phyloP scores from a whole-genome alignment of 2,329 filamentous ascomycete species.

The Chaetomiaceae sp. region DNA sequence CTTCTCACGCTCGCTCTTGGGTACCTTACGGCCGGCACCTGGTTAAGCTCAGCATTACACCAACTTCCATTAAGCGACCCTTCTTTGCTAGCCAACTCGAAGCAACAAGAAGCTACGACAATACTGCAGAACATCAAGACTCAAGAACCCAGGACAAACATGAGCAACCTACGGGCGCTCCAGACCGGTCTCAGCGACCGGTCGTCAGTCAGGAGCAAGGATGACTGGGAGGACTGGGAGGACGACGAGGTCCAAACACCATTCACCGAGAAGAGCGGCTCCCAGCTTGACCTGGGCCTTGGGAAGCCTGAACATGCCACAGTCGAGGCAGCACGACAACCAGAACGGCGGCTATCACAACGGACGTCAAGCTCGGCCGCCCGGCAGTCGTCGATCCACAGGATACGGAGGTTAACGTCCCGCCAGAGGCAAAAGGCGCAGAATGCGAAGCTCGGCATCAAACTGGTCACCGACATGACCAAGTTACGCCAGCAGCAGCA shows the following conservation, averaged over 20 bases:
- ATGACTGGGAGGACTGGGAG: conserved; percentile 54
- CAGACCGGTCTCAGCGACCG: conserved; percentile 21
- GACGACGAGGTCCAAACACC: conserved; percentile 43
- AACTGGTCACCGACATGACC: conserved; percentile 65
- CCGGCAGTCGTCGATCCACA: conserved; percentile 39
- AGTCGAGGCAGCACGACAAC: not conserved
- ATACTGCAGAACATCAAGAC: conserved; percentile 1
- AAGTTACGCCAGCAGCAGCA: conserved; percentile 43
- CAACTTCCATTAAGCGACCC: not conserved
- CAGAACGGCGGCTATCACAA: conserved; percentile 18
- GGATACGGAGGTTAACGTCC: conserved; percentile 49
- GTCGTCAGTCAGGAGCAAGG: conserved; percentile 26
- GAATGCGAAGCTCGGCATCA: conserved; percentile 60
- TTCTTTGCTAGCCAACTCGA: too few relatives aligned
- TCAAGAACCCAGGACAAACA: conserved; percentile 15
- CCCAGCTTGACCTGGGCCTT: conserved; percentile 14
- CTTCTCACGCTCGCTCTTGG: conserved; percentile 2
- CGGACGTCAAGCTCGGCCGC: conserved; percentile 27
- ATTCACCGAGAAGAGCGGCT: conserved; percentile 37
- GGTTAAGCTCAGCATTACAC: not conserved
- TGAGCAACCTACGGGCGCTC: conserved; percentile 26
- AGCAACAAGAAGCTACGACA: not conserved
- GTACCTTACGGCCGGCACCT: not conserved
- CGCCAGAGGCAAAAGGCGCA: conserved; percentile 57
- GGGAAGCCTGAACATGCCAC: not conserved